Percentiles rank a stretch among this genome's conserved stretches.
Conservation (phyloP, 2,329 filamentous ascomycete species). For the Ceratocystis albifundus region DNA sequence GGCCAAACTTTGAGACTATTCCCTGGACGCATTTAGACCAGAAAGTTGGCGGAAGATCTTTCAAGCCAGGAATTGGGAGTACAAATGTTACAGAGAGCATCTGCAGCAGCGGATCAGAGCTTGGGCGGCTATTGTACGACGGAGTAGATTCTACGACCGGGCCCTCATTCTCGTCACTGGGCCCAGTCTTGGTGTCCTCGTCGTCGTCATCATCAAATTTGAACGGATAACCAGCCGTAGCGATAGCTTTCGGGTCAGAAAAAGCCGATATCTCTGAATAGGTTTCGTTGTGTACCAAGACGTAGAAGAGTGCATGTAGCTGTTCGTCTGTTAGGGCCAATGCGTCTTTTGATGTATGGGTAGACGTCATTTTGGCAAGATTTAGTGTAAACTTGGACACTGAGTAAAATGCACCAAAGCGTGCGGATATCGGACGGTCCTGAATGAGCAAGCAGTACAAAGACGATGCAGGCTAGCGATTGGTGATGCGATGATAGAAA, state of each 20-base stretch:
- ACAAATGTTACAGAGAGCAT: constrained; percentile 46
- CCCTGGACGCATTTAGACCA: constrained; percentile 52
- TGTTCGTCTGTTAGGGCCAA: constrained; percentile 32
- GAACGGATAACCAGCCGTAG: constrained; percentile 61
- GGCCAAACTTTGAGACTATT: constrained; percentile 49
- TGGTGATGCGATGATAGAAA: not conserved
- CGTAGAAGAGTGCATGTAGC: constrained; percentile 45
- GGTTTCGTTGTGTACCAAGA: constrained; percentile 48
- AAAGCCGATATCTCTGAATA: constrained; percentile 62
- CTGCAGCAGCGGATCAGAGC: constrained; percentile 49
- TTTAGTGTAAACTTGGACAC: not conserved
- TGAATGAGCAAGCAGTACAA: not conserved
- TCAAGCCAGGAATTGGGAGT: constrained; percentile 54
- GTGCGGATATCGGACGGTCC: not conserved
- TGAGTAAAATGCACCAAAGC: not conserved
- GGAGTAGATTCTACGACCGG: constrained; percentile 25
- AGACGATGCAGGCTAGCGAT: not conserved
- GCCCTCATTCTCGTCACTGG: not conserved
- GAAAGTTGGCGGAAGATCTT: constrained; percentile 50
- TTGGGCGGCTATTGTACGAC: constrained; percentile 9
- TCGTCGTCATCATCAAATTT: constrained; percentile 25
- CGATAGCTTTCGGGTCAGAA: constrained; percentile 52
- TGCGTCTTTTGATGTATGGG: not conserved
- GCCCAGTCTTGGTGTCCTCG: constrained; percentile 24
- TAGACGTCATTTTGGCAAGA: constrained; percentile 4